A percentile compares a stretch with the other conserved stretches of the same genome.
Conservation (phyloP, 2,329 filamentous ascomycete genomes). For the Colletotrichum falcatum region DNA sequence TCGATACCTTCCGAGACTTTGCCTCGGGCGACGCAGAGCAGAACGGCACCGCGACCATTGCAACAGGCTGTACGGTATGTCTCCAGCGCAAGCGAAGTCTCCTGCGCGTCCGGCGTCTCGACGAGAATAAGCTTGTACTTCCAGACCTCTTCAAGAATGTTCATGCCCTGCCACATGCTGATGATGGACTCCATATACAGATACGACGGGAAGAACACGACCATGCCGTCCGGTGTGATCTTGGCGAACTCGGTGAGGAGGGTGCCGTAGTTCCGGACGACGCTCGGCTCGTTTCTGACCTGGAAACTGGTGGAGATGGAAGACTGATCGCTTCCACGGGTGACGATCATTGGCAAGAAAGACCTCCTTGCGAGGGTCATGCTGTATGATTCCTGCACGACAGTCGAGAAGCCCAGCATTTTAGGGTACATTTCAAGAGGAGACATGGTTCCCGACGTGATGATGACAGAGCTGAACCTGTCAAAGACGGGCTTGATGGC, state of each 20-base stretch:
- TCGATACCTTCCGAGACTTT: slow-evolving; percentile 99
- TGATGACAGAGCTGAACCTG: slow-evolving; percentile 96
- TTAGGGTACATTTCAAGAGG: slow-evolving; percentile 99
- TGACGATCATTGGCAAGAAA: slow-evolving; percentile 99
- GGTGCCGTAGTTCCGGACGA: slow-evolving; percentile 97
- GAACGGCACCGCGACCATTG: slow-evolving; percentile 92
- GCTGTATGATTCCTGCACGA: slow-evolving; percentile 95
- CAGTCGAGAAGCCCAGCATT: slow-evolving; percentile 93
- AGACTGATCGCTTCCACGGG: slow-evolving; percentile 92
- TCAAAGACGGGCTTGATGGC: slow-evolving; percentile 98
- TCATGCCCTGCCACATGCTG: slow-evolving; percentile 99
- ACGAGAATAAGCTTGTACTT: slow-evolving; percentile 99
- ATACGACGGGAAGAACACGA: slow-evolving; percentile 99
- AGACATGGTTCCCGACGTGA: slow-evolving; percentile 97
- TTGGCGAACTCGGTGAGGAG: slow-evolving; percentile 95
- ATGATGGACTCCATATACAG: slow-evolving; percentile 99
- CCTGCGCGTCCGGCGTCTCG: slow-evolving; percentile 96
- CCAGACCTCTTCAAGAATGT: slow-evolving; percentile 97
- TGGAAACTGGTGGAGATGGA: slow-evolving; percentile 94
- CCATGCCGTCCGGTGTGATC: slow-evolving; percentile 94
- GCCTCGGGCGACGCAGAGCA: slow-evolving; percentile 94
- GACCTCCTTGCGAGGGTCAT: slow-evolving; percentile 95
- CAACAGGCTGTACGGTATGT: slow-evolving; percentile 98
- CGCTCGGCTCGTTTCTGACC: slow-evolving; percentile 93
- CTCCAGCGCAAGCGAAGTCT: slow-evolving; percentile 94